Conservation (phyloP, 768 basidiomycete species). For the Kwoniella sp. region DNA sequence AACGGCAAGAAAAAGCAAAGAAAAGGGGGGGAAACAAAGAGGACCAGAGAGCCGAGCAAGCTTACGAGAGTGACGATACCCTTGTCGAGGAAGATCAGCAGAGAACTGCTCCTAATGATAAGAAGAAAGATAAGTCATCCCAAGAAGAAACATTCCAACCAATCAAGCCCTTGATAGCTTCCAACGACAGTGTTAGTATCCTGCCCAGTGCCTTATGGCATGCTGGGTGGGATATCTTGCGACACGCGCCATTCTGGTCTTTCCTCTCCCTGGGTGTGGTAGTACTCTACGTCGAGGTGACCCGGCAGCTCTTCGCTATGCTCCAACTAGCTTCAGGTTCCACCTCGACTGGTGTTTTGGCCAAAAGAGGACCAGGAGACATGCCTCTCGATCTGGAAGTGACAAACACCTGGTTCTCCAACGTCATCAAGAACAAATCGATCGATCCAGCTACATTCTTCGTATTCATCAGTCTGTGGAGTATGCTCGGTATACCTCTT, state of each 20-base stretch:
- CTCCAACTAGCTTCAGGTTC: constrained; percentile 11
- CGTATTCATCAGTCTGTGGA: constrained; percentile 21
- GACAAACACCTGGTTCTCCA: constrained; percentile 10
- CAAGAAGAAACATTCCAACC: neutral
- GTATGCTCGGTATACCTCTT: constrained; percentile 15
- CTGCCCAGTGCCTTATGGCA: neutral
- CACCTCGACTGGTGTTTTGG: neutral
- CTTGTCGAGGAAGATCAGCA: neutral
- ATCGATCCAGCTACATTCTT: constrained; percentile 16
- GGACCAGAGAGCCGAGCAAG: neutral
- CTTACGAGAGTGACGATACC: neutral
- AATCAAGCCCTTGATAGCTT: neutral
- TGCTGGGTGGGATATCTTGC: constrained; percentile 8
- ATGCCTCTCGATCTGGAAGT: constrained; percentile 14
- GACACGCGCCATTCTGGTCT: constrained; percentile 14
- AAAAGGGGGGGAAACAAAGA: neutral
- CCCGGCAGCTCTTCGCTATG: constrained; percentile 15
- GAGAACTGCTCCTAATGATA: neutral
- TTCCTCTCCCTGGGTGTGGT: constrained; percentile 4
- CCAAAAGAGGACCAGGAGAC: constrained; percentile 12
- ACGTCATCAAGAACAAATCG: constrained; percentile 3
- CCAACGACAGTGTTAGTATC: neutral
- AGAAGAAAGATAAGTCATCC: neutral
- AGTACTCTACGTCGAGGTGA: constrained; percentile 15
- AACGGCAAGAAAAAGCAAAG: neutral